Evolutionary conservation across 2,329 filamentous ascomycete genomes (phyloP).

Genomic region (Ophiostoma piceae): DNA sequence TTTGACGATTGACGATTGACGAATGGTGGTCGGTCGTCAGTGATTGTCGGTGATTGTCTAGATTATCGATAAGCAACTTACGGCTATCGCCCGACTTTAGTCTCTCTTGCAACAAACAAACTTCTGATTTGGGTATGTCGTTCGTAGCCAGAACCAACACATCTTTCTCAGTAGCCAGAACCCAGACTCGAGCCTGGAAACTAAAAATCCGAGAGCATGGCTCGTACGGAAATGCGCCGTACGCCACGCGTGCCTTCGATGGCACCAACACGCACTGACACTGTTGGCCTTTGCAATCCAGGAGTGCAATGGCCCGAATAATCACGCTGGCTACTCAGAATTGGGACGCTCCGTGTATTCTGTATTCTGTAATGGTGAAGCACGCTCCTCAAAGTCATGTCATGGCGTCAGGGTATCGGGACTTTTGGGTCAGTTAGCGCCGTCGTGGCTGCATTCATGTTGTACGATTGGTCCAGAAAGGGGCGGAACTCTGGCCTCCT

Average conservation of each 20-base stretch:
- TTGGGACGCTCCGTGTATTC: neutral
- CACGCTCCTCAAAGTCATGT: neutral
- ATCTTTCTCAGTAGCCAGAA: too few species aligned
- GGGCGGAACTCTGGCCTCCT: neutral
- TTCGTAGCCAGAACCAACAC: neutral
- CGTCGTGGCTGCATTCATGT: neutral
- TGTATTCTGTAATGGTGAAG: neutral
- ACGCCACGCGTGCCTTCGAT: neutral
- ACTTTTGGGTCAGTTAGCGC: neutral
- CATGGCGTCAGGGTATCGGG: neutral
- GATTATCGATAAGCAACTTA: neutral
- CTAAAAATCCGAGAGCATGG: neutral
- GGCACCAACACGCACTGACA: neutral
- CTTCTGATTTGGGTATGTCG: neutral
- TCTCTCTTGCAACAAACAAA: neutral
- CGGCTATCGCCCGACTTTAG: neutral
- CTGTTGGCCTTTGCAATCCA: neutral
- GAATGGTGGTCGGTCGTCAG: neutral
- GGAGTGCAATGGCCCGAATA: neutral
- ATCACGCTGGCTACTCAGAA: neutral
- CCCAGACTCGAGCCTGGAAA: neutral
- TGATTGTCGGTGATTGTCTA: too few species aligned
- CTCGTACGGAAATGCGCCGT: neutral
- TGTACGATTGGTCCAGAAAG: neutral
- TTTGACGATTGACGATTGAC: slow-evolving; percentile 1